Percentiles rank a stretch among this genome's conserved stretches.
Conservation (phyloP, 1,284 basidiomycete genomes). For the Cryptococcus sp. region DNA sequence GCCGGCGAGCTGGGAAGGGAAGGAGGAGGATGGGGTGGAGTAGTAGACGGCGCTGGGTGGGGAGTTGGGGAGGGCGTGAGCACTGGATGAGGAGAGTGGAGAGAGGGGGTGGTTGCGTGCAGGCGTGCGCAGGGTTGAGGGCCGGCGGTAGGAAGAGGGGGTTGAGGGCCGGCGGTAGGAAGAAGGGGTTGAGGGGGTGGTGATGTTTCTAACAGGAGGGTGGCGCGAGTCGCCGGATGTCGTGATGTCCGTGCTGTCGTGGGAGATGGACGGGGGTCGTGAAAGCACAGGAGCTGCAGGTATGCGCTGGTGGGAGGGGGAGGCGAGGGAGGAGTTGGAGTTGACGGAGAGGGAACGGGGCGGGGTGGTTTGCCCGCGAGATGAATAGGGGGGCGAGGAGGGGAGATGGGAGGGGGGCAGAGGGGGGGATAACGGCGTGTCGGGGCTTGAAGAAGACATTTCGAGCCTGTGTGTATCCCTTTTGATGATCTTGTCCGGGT, state of each 20-base stretch:
- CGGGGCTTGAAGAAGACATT: not conserved
- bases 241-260: not conserved
- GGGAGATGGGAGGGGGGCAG: not conserved
- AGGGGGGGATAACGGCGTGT: not conserved
- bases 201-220: conserved; percentile 5
- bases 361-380: not conserved
- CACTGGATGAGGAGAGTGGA: conserved; percentile 1
- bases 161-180: conserved; percentile 2
- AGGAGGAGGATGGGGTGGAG: conserved; percentile 20
- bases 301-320: not conserved
- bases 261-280: conserved; percentile 3
- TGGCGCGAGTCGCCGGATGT: conserved; percentile 4
- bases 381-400: not conserved
- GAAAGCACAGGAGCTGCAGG: conserved; percentile 5
- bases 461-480: not conserved
- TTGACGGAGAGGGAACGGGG: not conserved
- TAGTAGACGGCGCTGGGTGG: conserved; percentile 16
- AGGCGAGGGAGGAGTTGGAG: not conserved
- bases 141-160: conserved; percentile 4
- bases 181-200: conserved; percentile 1
- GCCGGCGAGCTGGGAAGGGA: conserved; percentile 9
- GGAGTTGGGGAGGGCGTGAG: conserved; percentile 20
- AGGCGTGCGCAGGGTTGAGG: conserved; percentile 6
- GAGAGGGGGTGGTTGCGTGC: not conserved
- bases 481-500: not conserved